Conservation (phyloP, 495 filamentous ascomycete genomes). For the Penicillium ucsense region DNA sequence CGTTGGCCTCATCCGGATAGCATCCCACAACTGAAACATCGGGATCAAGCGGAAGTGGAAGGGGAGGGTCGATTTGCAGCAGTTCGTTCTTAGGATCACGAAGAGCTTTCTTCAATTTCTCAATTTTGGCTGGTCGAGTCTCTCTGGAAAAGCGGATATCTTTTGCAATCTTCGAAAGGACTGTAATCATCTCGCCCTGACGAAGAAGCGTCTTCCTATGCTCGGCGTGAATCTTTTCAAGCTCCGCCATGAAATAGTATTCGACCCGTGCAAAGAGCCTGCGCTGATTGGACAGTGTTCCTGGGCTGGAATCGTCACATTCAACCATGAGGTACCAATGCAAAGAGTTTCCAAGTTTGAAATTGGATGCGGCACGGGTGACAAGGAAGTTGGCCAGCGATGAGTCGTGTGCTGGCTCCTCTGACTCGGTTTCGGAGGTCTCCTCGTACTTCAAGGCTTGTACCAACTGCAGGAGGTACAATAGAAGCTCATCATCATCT, state of each 20-base stretch:
- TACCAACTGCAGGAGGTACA: conserved; percentile 91
- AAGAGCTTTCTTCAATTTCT: conserved; percentile 70
- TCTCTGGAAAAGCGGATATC: conserved; percentile 79
- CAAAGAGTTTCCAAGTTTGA: conserved; percentile 86
- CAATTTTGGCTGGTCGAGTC: conserved; percentile 65
- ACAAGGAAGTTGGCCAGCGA: conserved; percentile 89
- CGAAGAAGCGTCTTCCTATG: conserved; percentile 65
- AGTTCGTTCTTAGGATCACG: conserved; percentile 87
- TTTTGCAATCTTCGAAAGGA: conserved; percentile 82
- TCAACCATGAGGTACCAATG: conserved; percentile 99
- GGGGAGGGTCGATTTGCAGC: conserved; percentile 67
- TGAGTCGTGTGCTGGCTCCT: conserved; percentile 65
- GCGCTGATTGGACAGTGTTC: conserved; percentile 60
- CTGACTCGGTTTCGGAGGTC: conserved; percentile 44
- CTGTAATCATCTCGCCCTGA: conserved; percentile 81
- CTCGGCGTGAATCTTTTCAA: conserved; percentile 51
- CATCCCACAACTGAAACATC: conserved; percentile 68
- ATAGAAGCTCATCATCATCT: conserved; percentile 83
- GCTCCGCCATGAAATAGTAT: conserved; percentile 87
- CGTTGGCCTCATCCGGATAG: conserved; percentile 73
- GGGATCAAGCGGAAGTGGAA: conserved; percentile 85
- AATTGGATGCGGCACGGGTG: conserved; percentile 69
- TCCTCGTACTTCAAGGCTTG: conserved; percentile 96
- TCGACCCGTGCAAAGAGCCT: conserved; percentile 84
- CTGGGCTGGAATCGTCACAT: conserved; percentile 70